Conservation (phyloP, 75 land plant species). For the Pinus albicaulis region DNA sequence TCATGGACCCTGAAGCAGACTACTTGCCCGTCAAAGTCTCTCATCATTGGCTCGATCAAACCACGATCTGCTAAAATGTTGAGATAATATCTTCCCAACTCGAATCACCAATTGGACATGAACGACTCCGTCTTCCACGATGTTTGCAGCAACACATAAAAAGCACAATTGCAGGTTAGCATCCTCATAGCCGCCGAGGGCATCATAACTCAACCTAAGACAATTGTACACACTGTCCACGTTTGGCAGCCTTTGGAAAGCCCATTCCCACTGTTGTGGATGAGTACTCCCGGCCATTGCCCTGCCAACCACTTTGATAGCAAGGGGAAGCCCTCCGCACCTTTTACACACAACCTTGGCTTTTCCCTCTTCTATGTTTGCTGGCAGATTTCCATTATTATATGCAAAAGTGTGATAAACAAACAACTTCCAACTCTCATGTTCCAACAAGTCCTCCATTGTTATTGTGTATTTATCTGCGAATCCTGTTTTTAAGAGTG, state of each 20-base stretch:
- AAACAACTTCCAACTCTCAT: conserved; percentile 26
- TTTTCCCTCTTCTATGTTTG: conserved; percentile 4
- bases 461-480: not conserved
- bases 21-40: not conserved
- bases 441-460: not conserved
- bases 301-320: conserved; percentile 25
- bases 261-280: not conserved
- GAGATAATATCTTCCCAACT: not conserved
- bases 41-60: not conserved
- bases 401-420: conserved; percentile 10
- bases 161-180: conserved; percentile 11
- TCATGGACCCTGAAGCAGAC: not conserved
- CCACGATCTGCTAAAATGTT: not conserved
- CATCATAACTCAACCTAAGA: conserved; percentile 20
- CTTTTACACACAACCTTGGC: conserved; percentile 2
- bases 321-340: conserved; percentile 29
- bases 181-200: not conserved
- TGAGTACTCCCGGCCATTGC: conserved; percentile 19
- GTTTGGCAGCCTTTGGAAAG: conserved; percentile 16
- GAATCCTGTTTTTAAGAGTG: not conserved
- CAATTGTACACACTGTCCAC: conserved; percentile 16
- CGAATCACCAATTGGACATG: not conserved
- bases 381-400: conserved; percentile 3
- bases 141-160: conserved; percentile 3
- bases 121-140: conserved; percentile 5